Evolutionary conservation across 176 grass and related monocot species (phyloP).

Genomic region (Melocanna baccifera): DNA sequence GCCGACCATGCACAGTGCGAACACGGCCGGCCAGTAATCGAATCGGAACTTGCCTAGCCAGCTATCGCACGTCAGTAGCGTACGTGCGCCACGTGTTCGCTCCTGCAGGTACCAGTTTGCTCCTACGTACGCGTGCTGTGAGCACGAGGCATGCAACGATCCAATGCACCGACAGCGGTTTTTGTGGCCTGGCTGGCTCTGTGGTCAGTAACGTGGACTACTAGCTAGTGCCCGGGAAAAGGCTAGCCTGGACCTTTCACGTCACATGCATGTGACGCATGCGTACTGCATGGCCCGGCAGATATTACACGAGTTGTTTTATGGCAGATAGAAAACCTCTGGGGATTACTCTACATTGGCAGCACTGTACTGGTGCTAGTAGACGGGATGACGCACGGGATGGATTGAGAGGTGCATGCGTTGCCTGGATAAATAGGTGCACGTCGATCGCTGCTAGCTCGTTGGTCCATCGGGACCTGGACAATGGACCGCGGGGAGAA

Average conservation of each 20-base stretch:
- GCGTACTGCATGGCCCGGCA: background rate
- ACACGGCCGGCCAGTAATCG: too few species aligned
- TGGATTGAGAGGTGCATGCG: background rate
- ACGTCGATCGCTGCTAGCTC: background rate
- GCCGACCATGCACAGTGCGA: too few species aligned
- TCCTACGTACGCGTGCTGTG: background rate
- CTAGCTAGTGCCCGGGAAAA: background rate
- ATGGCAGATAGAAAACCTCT: background rate
- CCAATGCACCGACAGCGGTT: constrained; percentile 13
- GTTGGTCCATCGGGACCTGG: background rate
- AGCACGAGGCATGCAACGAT: background rate
- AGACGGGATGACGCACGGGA: background rate
- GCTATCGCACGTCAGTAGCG: too few species aligned
- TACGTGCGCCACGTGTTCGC: too few species aligned
- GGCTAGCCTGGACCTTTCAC: background rate
- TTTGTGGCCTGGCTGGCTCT: background rate
- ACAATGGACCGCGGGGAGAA: too few species aligned
- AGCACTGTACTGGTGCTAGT: background rate
- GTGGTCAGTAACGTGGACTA: background rate
- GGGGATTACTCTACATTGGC: constrained; percentile 19
- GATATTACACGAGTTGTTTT: background rate
- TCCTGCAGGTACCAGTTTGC: too few species aligned
- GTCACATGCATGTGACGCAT: background rate
- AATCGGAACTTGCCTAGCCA: too few species aligned
- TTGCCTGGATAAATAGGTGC: background rate